phyloP scores from a whole-genome alignment of 1,284 basidiomycete genomes.

The Tilletia walkeri region DNA sequence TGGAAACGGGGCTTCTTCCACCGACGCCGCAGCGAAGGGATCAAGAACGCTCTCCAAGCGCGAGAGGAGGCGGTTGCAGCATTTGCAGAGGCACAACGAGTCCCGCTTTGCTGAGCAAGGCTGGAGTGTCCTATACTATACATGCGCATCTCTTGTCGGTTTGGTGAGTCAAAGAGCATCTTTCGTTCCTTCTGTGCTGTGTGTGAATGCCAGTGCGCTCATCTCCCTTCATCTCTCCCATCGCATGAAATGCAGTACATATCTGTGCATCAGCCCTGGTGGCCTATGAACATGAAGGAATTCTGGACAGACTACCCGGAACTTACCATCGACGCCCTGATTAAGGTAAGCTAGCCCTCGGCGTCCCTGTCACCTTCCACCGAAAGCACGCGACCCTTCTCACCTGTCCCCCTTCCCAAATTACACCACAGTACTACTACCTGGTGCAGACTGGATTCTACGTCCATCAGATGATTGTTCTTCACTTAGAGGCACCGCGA shows the following conservation, averaged over 20 bases:
- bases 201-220: constrained; percentile 15
- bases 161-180: constrained; percentile 65
- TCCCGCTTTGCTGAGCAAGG: constrained; percentile 92
- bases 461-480: constrained; percentile 82
- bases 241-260: constrained; percentile 65
- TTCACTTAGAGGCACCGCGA: constrained; percentile 84
- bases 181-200: constrained; percentile 18
- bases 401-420: neutral
- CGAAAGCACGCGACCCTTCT: too few relatives aligned
- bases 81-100: constrained; percentile 57
- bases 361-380: neutral
- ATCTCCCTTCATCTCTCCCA: neutral
- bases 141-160: constrained; percentile 73
- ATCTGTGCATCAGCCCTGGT: constrained; percentile 70
- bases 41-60: neutral
- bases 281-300: constrained; percentile 66
- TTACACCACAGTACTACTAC: constrained; percentile 57
- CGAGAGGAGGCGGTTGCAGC: constrained; percentile 6
- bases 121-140: constrained; percentile 81
- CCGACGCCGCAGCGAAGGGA: neutral
- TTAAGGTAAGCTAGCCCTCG: constrained; percentile 62
- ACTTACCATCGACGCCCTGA: constrained; percentile 69
- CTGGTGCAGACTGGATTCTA: constrained; percentile 89
- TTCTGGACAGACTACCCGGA: constrained; percentile 84
- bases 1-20: constrained; percentile 1